Evolutionary conservation across 495 filamentous ascomycete genomes (phyloP).

Genomic region (Cladorrhinum samala): DNA sequence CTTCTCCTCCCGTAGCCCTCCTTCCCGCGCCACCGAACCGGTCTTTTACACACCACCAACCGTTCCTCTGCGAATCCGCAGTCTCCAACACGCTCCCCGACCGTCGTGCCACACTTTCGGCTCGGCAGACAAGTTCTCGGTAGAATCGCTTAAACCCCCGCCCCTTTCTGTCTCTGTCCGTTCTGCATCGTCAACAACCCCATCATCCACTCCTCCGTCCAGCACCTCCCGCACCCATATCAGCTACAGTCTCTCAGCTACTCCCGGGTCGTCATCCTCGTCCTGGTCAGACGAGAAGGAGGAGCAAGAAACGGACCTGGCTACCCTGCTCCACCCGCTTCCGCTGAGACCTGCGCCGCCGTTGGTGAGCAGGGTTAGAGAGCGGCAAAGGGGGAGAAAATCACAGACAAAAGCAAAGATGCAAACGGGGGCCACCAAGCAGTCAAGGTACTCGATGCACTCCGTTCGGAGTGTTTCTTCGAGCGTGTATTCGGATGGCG

Average conservation of each 20-base stretch:
- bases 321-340: no score
- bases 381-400: no score
- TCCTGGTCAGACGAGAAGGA: no score
- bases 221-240: no score
- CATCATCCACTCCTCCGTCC: no score
- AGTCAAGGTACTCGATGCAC: neutral
- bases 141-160: neutral
- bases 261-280: no score
- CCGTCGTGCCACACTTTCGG: conserved; percentile 3
- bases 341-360: no score
- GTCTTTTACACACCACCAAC: neutral
- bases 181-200: neutral
- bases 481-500: neutral
- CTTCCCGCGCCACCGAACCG: neutral
- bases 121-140: neutral
- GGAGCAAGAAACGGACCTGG: no score
- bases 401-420: neutral
- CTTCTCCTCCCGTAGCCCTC: neutral
- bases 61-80: neutral
- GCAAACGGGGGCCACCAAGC: no score
- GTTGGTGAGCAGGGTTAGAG: no score
- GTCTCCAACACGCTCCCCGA: neutral
- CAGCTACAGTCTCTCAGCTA: no score
- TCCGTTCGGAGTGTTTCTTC: neutral
- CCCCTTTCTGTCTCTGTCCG: neutral